Base-by-base conservation (phyloP, 2,329 filamentous ascomycete species). In the Pseudogymnoascus sp. region DNA sequence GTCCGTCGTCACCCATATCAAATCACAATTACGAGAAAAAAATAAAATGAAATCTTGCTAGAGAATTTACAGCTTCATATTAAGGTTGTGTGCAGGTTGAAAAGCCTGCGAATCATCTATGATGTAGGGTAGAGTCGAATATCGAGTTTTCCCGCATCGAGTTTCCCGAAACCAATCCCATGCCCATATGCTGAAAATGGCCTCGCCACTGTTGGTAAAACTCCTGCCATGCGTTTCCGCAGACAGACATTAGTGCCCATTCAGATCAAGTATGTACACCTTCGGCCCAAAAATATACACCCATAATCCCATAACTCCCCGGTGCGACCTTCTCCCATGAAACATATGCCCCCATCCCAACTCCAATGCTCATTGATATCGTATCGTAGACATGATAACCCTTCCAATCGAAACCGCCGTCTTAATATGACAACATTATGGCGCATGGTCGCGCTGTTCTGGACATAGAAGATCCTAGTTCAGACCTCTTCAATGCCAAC, bases 401-500 rank as follows among this genome's bases (percentile, higher is more conserved):
- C 25, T n/a, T 34, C 49, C 25, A 56, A 56, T 56, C 16, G 28
- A 56, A 34, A 34, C 11, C 46, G 25, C 28, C 9, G 1, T 56
- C 9, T 56, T 36, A 34, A 21, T 56, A 56, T 56, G 49, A 56
- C 49, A 56, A 56, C 28, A 36, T 56, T 56, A 36, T 34, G n/a
- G 49, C 49, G 28, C 49, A 56, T 34, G 16, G 16, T 21, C 9
- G 28, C 49, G 28, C 49, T 34, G 25, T 56, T 34, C 28, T 14
- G 25, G 28, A 31, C n/a, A 18, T 18, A 31, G 46, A n/a, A 31
- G 25, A 31, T 53, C 11, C 5, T 34, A 2, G 49, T 34, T 56
- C 49, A 56, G 28, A 56, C 49, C 28, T 56, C 59, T 31, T 60
- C 59, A n/a, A 60, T 60, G 21, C 38, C 25, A 5, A 42, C 36